Evolutionary conservation across 163 green algal genomes (phyloP), one percentile per base, ranked within the genome.

Genomic region (Picocystis sp.): DNA sequence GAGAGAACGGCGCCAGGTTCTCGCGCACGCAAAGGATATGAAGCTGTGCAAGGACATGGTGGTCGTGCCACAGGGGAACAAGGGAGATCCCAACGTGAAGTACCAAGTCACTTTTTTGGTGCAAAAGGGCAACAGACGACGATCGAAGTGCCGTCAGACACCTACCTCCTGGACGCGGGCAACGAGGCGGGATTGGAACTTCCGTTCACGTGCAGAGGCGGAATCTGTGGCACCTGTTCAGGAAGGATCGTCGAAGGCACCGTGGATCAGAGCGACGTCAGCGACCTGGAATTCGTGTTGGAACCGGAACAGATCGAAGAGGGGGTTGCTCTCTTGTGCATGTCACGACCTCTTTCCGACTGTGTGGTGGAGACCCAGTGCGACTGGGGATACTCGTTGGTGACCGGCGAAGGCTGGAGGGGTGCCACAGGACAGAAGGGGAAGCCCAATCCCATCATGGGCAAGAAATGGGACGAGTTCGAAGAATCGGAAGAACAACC

Each of bases 281-380:
- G 48, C 3, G 79, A 89, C 51, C 60, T 88, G n/a, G 60, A 56
- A 45, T 88, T 84, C 58, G 81, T 72, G 1, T 33, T 88, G 3
- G 54, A 53, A 6, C 63, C 79, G 52, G 71, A 79, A 13, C 68
- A 87, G 67, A 61, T 74, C 13, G 72, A 61, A 17, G 44, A 77
- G 49, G 79, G 79, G 23, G 76, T 84, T 70, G 63, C 71, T 43
- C 65, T 89, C 42, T 50, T 89, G 43, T 89, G 79, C 68, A 89
- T 89, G 79, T 53, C 67, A 8, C 58, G 75, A 0, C 38, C 79
- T 2, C 72, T 60, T 19, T 69, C 56, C 10, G 79, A 86, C 63
- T 45, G 66, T 1, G 52, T 45, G 1, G 60, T 86, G 21, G 75
- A 89, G 60, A 89, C 75, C 21, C 79, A 89, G 60, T 75, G 62